Evolutionary conservation across 2,329 filamentous ascomycete species (phyloP), one percentile per base, ranked within the genome.

Genomic region (Aureobasidium musti): DNA sequence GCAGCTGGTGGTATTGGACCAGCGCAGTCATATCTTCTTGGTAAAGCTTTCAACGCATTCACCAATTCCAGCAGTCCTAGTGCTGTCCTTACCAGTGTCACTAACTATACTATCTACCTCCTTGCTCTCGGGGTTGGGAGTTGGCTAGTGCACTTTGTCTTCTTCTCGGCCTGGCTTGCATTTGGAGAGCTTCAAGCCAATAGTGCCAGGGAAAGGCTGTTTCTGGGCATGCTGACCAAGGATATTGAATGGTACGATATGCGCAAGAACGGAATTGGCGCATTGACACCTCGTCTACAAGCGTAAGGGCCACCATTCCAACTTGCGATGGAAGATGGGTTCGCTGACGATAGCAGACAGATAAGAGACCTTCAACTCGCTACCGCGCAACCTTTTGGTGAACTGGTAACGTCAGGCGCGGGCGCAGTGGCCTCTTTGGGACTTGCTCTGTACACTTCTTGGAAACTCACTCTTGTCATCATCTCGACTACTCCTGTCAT

Each of bases 211-310:
- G 80, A 83, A 19, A 80, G 78, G 5, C 77, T 95, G 2, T 97
- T 97, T 73, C 72, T 79, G 1, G 84, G 84, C 2, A 79, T 98
- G 41, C 75, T 96, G n/a, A 78, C 80, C 6, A 91, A 89, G 73
- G 86, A 94, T 14, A 86, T 95, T 74, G 82, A 83, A 53, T 98
- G 93, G 92, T 97, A 91, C 73, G 92, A 97, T 74, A 80, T 82
- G 21, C 84, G 88, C 61, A 81, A 85, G 43, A 87, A 91, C 65
- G 94, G 93, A 0, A 83, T 91, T 21, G 84, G 86, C 0, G 88
- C 91, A 21, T 82, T 95, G 49, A 80, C 96, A 21, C 84, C 88
- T 19, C 83, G 87, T 64, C 82, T 92, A 37, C 89, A 96, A 76
- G 88, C 87, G 90, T 93, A 80, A 77, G 87, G 77, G 67, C 17